These are phyloP conservation scores for Patellifolia procumbens DNA, from an alignment of 179 eudicot genomes.

Conservation along the genomic window DNA sequence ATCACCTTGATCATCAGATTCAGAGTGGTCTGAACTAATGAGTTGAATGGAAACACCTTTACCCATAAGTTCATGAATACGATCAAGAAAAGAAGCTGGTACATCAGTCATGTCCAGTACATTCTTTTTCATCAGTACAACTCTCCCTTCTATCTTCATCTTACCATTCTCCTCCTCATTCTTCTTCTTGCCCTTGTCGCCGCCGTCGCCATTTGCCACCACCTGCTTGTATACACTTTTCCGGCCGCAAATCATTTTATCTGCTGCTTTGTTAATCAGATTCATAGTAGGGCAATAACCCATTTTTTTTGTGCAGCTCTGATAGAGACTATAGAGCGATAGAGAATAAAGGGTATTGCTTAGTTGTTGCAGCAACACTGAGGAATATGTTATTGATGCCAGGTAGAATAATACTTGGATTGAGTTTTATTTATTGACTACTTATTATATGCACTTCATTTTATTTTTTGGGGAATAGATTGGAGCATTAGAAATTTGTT, in stretches of 20 bases:
- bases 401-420: too few relatives aligned
- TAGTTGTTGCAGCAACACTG: too few relatives aligned
- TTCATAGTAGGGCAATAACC: slow-evolving; percentile 21
- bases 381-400: too few relatives aligned
- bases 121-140: slow-evolving; percentile 68
- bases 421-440: too few relatives aligned
- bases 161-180: background rate
- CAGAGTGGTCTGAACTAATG: slow-evolving; percentile 42
- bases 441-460: too few relatives aligned
- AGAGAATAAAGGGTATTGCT: too few relatives aligned
- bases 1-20: slow-evolving; percentile 42
- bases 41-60: slow-evolving; percentile 71
- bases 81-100: slow-evolving; percentile 57
- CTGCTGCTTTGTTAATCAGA: slow-evolving; percentile 22
- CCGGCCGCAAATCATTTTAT: slow-evolving; percentile 33
- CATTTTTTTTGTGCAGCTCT: background rate
- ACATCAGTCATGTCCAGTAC: slow-evolving; percentile 53
- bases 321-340: too few relatives aligned
- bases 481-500: too few relatives aligned
- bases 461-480: too few relatives aligned
- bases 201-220: background rate
- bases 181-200: background rate
- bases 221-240: background rate
- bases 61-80: slow-evolving; percentile 58
- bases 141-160: slow-evolving; percentile 45